Percentiles rank a stretch among this genome's conserved stretches.
phyloP scores from a whole-genome alignment of 768 basidiomycete genomes.

The Mycena maculata region DNA sequence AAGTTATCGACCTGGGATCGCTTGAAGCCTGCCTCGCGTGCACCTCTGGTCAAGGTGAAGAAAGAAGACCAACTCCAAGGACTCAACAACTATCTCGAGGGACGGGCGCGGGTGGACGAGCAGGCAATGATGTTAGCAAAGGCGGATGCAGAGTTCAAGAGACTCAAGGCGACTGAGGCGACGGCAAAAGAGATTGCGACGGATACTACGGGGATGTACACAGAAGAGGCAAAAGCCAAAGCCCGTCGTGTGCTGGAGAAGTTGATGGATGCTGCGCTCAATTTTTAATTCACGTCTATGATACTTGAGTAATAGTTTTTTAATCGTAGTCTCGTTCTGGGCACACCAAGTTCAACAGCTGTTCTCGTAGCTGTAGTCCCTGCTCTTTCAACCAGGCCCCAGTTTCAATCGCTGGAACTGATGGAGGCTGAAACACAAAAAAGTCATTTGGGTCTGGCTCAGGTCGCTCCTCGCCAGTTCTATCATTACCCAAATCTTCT shows the following conservation, averaged over 20 bases:
- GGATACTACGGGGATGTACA: slow-evolving; percentile 9
- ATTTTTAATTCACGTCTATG: slow-evolving; percentile 2
- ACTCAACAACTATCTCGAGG: slow-evolving; percentile 8
- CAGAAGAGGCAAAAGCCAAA: slow-evolving; percentile 3
- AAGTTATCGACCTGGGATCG: slow-evolving; percentile 9
- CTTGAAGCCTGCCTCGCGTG: slow-evolving; percentile 7
- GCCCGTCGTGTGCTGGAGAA: slow-evolving; percentile 8
- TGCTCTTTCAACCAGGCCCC: slow-evolving; percentile 2
- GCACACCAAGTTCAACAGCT: slow-evolving; percentile 7
- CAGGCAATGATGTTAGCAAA: slow-evolving; percentile 7
- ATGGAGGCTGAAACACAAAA: slow-evolving; percentile 11
- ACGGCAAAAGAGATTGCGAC: not conserved
- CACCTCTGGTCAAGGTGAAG: not conserved
- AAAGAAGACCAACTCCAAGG: slow-evolving; percentile 9
- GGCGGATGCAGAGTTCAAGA: slow-evolving; percentile 11
- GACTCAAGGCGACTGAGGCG: not conserved
- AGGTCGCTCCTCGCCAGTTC: slow-evolving; percentile 4
- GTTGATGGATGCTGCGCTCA: slow-evolving; percentile 4
- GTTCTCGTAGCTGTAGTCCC: slow-evolving; percentile 5
- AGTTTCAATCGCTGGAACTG: slow-evolving; percentile 9
- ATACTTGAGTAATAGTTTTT: not conserved
- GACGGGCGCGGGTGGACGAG: not conserved
- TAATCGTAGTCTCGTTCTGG: slow-evolving; percentile 1
- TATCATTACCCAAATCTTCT: slow-evolving; percentile 6
- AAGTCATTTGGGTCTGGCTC: slow-evolving; percentile 7